Conservation (phyloP, 805 yeast species). For the Metschnikowia cerradonensis region DNA sequence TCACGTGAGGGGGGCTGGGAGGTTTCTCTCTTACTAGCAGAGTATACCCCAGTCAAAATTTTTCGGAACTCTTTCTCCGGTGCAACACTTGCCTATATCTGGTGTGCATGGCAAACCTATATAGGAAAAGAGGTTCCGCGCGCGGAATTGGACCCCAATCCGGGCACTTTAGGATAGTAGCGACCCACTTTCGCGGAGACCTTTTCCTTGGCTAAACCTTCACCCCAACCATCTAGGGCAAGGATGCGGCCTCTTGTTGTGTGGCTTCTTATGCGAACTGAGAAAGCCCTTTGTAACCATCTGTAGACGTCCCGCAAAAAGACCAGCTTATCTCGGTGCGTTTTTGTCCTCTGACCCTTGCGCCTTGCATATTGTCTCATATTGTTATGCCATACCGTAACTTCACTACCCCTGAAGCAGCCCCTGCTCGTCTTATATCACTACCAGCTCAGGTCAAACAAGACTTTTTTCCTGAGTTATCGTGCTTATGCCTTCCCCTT, state of each 20-base stretch:
- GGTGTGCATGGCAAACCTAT: background rate
- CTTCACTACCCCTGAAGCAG: background rate
- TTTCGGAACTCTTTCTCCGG: background rate
- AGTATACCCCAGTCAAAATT: too few species aligned
- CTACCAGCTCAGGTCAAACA: background rate
- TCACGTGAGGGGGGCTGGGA: too few species aligned
- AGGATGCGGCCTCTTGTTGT: background rate
- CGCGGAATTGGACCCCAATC: background rate
- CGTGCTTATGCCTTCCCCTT: background rate
- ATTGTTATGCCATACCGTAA: slow-evolving; percentile 2
- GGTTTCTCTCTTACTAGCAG: too few species aligned
- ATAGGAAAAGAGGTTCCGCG: background rate
- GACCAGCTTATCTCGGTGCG: background rate
- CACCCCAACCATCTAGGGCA: background rate
- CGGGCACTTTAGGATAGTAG: background rate
- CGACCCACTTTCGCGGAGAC: background rate
- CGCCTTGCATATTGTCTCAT: slow-evolving; percentile 3
- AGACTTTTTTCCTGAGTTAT: background rate
- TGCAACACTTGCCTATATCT: background rate
- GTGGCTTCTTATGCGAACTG: background rate
- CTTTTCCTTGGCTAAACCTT: background rate
- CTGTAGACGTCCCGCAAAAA: background rate
- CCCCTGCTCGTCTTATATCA: background rate
- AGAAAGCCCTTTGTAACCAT: background rate
- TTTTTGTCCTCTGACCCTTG: background rate